A percentile compares a stretch with the other conserved stretches of the same genome.
These are phyloP conservation scores for Hypoxylon crocopeplum DNA, from an alignment of 495 filamentous ascomycete genomes.

Conservation along the genomic window DNA sequence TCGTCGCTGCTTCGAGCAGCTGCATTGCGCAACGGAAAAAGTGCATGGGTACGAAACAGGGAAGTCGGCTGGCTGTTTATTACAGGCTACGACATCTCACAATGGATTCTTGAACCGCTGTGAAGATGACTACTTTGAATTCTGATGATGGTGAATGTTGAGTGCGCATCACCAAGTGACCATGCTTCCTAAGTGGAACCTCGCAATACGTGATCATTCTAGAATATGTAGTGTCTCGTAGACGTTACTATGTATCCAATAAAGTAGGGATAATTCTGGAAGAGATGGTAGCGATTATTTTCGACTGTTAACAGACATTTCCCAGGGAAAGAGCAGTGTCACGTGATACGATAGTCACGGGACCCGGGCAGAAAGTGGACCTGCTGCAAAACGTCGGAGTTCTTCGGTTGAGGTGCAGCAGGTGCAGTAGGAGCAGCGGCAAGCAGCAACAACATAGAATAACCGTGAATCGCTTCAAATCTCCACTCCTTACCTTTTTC, in stretches of 20 bases:
- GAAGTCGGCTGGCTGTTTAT: constrained; percentile 28
- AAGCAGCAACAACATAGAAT: no score
- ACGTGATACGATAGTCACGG: constrained; percentile 38
- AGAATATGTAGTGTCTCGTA: no score
- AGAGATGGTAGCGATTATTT: no score
- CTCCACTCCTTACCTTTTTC: constrained; percentile 52
- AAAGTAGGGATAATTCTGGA: no score
- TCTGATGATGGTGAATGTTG: neutral
- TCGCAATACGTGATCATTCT: no score
- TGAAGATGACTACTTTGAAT: constrained; percentile 13
- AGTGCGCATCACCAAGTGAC: no score
- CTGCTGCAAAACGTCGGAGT: constrained; percentile 30
- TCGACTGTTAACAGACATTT: no score
- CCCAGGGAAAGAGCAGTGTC: no score
- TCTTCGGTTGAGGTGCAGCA: constrained; percentile 38
- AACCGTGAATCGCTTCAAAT: constrained; percentile 45
- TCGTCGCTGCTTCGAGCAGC: constrained; percentile 7
- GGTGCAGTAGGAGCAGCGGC: no score
- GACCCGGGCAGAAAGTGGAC: constrained; percentile 1
- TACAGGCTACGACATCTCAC: constrained; percentile 35
- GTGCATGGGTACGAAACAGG: constrained; percentile 12
- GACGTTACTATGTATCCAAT: no score
- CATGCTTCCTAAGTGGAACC: neutral
- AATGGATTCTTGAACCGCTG: constrained; percentile 24
- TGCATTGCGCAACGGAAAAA: constrained; percentile 36